Base-by-base conservation (phyloP, 768 basidiomycete genomes). In the Lactarius hengduanensis region DNA sequence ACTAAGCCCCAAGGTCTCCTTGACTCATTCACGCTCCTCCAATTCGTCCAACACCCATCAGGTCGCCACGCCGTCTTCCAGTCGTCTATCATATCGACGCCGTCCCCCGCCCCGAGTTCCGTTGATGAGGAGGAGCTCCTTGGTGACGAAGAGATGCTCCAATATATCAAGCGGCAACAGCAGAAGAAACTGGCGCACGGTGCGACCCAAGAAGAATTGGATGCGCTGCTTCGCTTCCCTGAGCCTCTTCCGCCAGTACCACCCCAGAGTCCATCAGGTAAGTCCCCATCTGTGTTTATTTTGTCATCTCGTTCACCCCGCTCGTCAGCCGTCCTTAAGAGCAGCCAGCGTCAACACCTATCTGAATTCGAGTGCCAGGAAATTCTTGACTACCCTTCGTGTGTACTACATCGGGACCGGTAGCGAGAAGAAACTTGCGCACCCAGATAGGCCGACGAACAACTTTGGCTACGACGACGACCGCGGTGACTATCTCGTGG, bases 401-500 rank as follows among this genome's bases (percentile, higher is more conserved):
- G 86, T 98, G 36, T 98, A 94, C 76, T 96, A 80, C 73, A 79
- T 90, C 61, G 96, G 95, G 34, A 84, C 86, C 7, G 82, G 83
- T 65, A 91, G 89, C 73, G 86, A 86, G 73, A 98, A 98, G 82
- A 94, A 94, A 74, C 82, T 79, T 65, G 93, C 94, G 0, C 86
- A 85, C 30, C 79, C 82, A 9, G 90, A 93, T 61, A 83, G 85
- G 69, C 76, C 89, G 7, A 82, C 84, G 22, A 94, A 95, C 76
- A 99, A 99, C 76, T 86, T 90, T 73, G 92, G 97, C 34, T 99
- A 96, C 72, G 97, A 99, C 74, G 97, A 99, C 74, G 97, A 99
- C 34, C 89, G 97, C 38, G 97, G 97, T 40, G 97, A 99, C 78
- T 99, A 99, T 72, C 86, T 90, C 18, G 87, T 98, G 63, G 86